phyloP scores from a whole-genome alignment of 1,139 yeast genomes.

The Geotrichum histeridarum region DNA sequence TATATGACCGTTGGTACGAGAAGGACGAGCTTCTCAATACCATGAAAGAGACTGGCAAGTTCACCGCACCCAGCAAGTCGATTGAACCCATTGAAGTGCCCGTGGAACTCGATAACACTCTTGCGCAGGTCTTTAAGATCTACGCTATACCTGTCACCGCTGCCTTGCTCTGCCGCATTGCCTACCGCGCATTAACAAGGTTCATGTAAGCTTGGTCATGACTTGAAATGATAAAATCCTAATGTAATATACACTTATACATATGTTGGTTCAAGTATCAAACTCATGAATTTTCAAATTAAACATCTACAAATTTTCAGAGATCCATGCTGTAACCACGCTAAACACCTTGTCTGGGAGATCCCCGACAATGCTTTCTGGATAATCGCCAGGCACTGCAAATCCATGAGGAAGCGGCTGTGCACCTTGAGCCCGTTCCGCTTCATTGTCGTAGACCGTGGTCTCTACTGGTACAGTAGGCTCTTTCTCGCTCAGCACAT shows the following conservation, averaged over 20 bases:
- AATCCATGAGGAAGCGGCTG: constrained; percentile 40
- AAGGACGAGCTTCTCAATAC: constrained; percentile 66
- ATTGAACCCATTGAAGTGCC: constrained; percentile 6
- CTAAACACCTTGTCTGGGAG: constrained; percentile 29
- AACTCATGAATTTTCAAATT: background rate
- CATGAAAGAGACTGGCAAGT: constrained; percentile 56
- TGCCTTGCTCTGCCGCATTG: constrained; percentile 10
- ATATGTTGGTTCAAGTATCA: background rate
- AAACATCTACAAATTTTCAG: constrained; percentile 23
- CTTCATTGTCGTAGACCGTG: constrained; percentile 23
- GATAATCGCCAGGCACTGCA: constrained; percentile 42
- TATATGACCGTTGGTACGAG: constrained; percentile 66
- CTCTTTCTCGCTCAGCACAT: constrained; percentile 22
- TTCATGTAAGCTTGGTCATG: background rate
- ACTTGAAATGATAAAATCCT: too few relatives aligned
- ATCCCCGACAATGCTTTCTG: constrained; percentile 34
- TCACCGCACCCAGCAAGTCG: constrained; percentile 33
- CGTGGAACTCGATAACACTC: constrained; percentile 10
- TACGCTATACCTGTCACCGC: constrained; percentile 16
- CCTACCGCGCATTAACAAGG: constrained; percentile 4
- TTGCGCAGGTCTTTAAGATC: constrained; percentile 9
- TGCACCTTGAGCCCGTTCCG: constrained; percentile 8
- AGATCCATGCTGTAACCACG: constrained; percentile 28
- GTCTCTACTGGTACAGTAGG: constrained; percentile 25
- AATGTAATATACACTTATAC: background rate